Conservation (phyloP, 2,329 filamentous ascomycete genomes). For the Atkinsonella texensis region DNA sequence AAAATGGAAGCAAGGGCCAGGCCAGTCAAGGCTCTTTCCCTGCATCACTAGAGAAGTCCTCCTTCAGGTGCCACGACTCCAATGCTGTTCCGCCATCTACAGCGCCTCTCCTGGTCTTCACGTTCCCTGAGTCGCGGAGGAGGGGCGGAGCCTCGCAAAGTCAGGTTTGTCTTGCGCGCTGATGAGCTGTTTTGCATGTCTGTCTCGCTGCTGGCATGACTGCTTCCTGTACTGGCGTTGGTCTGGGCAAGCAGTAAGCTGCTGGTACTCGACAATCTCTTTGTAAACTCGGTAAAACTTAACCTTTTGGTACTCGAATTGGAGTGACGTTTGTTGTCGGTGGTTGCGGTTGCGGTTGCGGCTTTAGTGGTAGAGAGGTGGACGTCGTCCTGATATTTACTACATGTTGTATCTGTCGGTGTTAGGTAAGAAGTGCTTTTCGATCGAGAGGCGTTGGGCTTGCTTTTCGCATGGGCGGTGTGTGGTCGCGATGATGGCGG, state of each 20-base stretch:
- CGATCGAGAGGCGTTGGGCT: slow-evolving; percentile 30
- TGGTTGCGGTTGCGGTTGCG: background rate
- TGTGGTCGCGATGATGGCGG: slow-evolving; percentile 32
- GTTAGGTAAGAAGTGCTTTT: slow-evolving; percentile 38
- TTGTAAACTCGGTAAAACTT: slow-evolving; percentile 50
- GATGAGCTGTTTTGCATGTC: slow-evolving; percentile 25
- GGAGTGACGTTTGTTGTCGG: slow-evolving; percentile 37
- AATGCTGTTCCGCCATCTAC: slow-evolving; percentile 45
- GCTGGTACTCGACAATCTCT: slow-evolving; percentile 47
- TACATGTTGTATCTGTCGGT: slow-evolving; percentile 12
- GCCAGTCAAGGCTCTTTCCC: background rate
- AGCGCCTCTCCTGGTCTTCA: slow-evolving; percentile 31
- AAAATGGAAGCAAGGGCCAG: background rate
- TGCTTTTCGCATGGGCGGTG: slow-evolving; percentile 37
- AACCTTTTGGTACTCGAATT: slow-evolving; percentile 43
- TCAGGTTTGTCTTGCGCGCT: slow-evolving; percentile 26
- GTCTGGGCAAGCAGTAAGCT: slow-evolving; percentile 48
- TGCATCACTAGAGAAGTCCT: slow-evolving; percentile 25
- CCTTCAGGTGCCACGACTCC: slow-evolving; percentile 42
- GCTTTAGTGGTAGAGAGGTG: slow-evolving; percentile 4
- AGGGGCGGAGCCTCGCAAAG: slow-evolving; percentile 25
- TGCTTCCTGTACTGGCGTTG: slow-evolving; percentile 38
- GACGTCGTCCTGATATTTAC: slow-evolving; percentile 15
- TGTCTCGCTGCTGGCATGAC: slow-evolving; percentile 33
- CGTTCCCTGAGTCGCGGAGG: slow-evolving; percentile 22